Base-by-base conservation (phyloP, 2,329 filamentous ascomycete species). In the Fusarium tanahbumbuense region DNA sequence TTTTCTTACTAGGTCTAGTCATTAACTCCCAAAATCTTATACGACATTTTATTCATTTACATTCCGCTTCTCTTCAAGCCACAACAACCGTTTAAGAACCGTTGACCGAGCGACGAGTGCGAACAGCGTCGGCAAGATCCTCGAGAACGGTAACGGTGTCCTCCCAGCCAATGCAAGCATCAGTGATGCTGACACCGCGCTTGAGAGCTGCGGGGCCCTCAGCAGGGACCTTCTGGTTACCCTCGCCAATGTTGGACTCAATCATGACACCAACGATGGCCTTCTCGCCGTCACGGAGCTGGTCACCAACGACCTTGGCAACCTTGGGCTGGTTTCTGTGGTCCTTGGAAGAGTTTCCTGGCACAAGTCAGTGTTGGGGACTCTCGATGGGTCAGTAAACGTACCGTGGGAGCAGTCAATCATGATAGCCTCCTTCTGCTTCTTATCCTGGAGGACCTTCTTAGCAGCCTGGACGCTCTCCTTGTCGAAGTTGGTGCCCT, bases 181-280 rank as follows among this genome's bases (percentile, higher is more conserved):
- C 94, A 2, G 94, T 98, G 82, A 98, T 98, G 81, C 92, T 95
- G 76, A 98, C 92, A 73, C 94, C 94, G 83, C 93, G 93, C 85
- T 94, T 93, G 54, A 98, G 86, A 10, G 82, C 92, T 2, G 89
- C 80, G 10, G 92, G 92, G 11, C 94, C 95, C 81, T 97, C 93
- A 2, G 90, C 81, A 1, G 94, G 93, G 2, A 97, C 93, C 85
- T 97, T 97, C 78, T 94, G 92, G 85, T 91, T 93, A 72, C 89
- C 88, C 83, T 97, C 96, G 81, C 95, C 90, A 86, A 98, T 95
- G 83, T 98, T 95, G 78, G 93, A 97, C 85, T 99, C 95, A 75
- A 99, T 97, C 95, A 99, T 99, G 78, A 98, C 93, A 79, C 94
- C 96, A 71, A 98, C 88, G 76, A 99, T 97, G 71, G 89, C 91